Conservation (phyloP, 2,329 filamentous ascomycete genomes). For the Phyllosticta citrichinensis region DNA sequence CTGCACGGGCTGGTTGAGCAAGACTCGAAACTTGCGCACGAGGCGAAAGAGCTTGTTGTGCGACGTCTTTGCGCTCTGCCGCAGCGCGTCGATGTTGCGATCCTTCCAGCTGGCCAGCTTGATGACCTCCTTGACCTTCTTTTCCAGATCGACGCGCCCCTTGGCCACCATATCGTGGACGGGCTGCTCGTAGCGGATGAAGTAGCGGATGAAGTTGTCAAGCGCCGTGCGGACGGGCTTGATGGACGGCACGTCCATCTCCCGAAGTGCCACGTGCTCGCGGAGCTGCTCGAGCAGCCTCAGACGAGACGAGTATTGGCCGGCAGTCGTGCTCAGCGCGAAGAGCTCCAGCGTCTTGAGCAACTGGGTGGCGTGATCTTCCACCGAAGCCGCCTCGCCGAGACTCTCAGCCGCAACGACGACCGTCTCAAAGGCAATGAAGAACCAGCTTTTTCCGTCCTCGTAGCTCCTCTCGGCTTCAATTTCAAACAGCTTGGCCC, state of each 20-base stretch:
- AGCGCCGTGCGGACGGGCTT: constrained; percentile 54
- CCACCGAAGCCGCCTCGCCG: constrained; percentile 46
- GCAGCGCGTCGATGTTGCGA: constrained; percentile 81
- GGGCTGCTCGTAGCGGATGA: constrained; percentile 56
- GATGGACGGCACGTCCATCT: constrained; percentile 40
- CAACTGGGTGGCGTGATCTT: constrained; percentile 55
- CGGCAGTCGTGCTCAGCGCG: constrained; percentile 66
- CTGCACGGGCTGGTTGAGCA: constrained; percentile 68
- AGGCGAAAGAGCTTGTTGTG: constrained; percentile 88
- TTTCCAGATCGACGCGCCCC: constrained; percentile 70
- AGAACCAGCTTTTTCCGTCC: constrained; percentile 88
- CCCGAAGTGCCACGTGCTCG: constrained; percentile 55
- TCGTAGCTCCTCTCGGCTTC: constrained; percentile 67
- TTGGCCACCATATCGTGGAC: constrained; percentile 56
- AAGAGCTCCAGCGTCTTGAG: constrained; percentile 71
- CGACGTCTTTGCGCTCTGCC: constrained; percentile 80
- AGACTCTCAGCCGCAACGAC: constrained; percentile 65
- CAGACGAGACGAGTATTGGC: constrained; percentile 68
- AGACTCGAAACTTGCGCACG: constrained; percentile 75
- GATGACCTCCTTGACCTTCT: constrained; percentile 85
- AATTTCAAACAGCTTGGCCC: constrained; percentile 78
- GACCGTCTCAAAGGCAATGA: constrained; percentile 84
- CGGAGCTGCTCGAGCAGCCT: constrained; percentile 53
- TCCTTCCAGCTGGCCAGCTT: constrained; percentile 96
- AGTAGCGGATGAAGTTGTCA: constrained; percentile 67